Evolutionary conservation across 805 yeast genomes (phyloP).

Genomic region (Sungouiella thailandica): DNA sequence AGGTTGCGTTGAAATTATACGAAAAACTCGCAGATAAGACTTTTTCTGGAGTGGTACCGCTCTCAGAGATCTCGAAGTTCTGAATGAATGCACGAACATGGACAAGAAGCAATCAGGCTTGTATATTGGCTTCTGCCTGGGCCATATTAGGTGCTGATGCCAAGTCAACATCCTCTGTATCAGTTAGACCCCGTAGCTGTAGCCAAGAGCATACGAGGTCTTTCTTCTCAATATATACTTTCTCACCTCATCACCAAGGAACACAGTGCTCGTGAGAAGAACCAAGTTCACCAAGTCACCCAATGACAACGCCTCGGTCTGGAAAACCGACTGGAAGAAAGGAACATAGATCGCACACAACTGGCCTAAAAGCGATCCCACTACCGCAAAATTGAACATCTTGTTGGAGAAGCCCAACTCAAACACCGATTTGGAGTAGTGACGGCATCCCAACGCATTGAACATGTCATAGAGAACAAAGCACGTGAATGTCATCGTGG

Average conservation of each 20-base stretch:
- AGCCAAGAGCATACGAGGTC: slow-evolving; percentile 9
- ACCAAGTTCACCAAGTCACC: slow-evolving; percentile 64
- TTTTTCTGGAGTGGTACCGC: slow-evolving; percentile 53
- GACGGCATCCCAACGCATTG: slow-evolving; percentile 92
- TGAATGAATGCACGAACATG: not conserved
- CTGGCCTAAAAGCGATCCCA: slow-evolving; percentile 85
- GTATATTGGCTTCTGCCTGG: too few species aligned
- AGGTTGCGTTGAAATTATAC: slow-evolving; percentile 57
- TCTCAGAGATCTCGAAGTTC: slow-evolving; percentile 39
- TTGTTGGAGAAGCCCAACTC: slow-evolving; percentile 75
- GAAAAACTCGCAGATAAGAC: slow-evolving; percentile 47
- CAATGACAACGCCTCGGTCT: slow-evolving; percentile 82
- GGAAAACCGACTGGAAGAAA: slow-evolving; percentile 87
- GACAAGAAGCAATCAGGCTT: too few species aligned
- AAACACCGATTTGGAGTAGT: slow-evolving; percentile 75
- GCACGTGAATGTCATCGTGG: slow-evolving; percentile 98
- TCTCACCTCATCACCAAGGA: slow-evolving; percentile 78
- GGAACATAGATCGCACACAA: slow-evolving; percentile 90
- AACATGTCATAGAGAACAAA: slow-evolving; percentile 96
- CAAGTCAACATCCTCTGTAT: too few species aligned
- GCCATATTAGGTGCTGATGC: too few species aligned
- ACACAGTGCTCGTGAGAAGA: slow-evolving; percentile 69
- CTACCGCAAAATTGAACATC: slow-evolving; percentile 92
- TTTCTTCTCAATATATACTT: slow-evolving; percentile 43
- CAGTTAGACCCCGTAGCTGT: slow-evolving; percentile 11